Evolutionary conservation across 805 yeast genomes (phyloP).

Genomic region (Kuraishia capsulata): DNA sequence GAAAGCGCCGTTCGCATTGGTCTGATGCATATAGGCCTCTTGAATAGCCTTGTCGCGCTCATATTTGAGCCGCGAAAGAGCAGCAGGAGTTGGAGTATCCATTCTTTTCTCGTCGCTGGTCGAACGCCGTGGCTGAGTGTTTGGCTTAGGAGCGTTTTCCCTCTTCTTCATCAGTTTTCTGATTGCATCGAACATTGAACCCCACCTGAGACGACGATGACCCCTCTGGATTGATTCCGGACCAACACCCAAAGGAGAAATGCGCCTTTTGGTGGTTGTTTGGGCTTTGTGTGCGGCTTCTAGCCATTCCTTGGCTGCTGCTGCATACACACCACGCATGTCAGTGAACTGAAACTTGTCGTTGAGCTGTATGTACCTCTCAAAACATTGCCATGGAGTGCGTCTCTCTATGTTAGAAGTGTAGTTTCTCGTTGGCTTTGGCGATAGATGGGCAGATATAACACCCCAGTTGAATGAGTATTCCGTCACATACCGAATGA

Average conservation of each 20-base stretch:
- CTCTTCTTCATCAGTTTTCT: conserved; percentile 84
- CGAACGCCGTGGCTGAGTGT: conserved; percentile 27
- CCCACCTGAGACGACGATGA: conserved; percentile 87
- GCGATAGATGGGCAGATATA: conserved; percentile 71
- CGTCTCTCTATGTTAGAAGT: conserved; percentile 87
- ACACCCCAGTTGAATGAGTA: conserved; percentile 91
- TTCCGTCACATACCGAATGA: conserved; percentile 76
- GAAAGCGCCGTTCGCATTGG: conserved; percentile 3
- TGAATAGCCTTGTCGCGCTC: conserved; percentile 83
- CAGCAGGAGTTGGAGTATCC: conserved; percentile 74
- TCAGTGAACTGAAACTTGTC: conserved; percentile 83
- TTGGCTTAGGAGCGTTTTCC: conserved; percentile 64
- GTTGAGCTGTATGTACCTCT: conserved; percentile 85
- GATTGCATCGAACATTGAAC: conserved; percentile 93
- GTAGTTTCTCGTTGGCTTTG: conserved; percentile 58
- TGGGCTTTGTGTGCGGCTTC: conserved; percentile 88
- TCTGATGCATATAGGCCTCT: conserved; percentile 46
- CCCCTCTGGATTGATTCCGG: conserved; percentile 90
- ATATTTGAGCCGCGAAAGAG: conserved; percentile 69
- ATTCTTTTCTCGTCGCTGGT: conserved; percentile 30
- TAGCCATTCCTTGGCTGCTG: conserved; percentile 81
- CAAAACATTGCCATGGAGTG: conserved; percentile 99
- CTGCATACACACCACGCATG: conserved; percentile 79
- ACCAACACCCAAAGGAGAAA: conserved; percentile 90
- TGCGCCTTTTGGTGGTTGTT: conserved; percentile 77